Evolutionary conservation across 1,284 basidiomycete genomes (phyloP).

Genomic region (Leccinum pachyderme): DNA sequence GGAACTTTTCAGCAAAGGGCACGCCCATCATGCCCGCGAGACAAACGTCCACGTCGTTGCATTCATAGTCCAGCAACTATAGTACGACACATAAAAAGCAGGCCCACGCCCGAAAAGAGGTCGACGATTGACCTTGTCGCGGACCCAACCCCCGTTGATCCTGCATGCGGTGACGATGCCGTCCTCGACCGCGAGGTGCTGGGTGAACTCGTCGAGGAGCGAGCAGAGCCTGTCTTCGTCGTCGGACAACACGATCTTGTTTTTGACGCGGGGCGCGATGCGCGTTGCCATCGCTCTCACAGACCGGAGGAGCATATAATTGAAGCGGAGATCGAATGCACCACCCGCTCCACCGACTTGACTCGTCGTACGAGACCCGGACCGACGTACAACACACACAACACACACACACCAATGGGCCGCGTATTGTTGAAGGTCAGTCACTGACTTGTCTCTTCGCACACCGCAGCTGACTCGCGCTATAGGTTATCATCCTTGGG

Average conservation of each 20-base stretch:
- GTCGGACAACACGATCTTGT: conserved; percentile 50
- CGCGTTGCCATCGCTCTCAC: conserved; percentile 31
- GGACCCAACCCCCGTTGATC: conserved; percentile 95
- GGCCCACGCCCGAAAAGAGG: conserved; percentile 2
- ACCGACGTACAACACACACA: conserved; percentile 10
- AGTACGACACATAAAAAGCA: conserved; percentile 2
- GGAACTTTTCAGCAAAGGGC: conserved; percentile 83
- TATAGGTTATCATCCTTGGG: conserved; percentile 94
- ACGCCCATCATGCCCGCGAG: conserved; percentile 88
- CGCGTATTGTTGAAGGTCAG: conserved; percentile 95
- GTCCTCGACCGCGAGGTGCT: conserved; percentile 49
- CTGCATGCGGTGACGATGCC: conserved; percentile 67
- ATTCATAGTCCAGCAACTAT: conserved; percentile 81
- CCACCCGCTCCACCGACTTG: conserved; percentile 18
- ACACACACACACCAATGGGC: conserved; percentile 50
- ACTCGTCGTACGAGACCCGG: conserved; percentile 5
- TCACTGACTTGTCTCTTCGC: conserved; percentile 33
- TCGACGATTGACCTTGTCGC: conserved; percentile 81
- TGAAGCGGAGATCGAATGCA: conserved; percentile 27
- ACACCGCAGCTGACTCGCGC: conserved; percentile 11
- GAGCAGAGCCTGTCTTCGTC: conserved; percentile 58
- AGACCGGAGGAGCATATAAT: conserved; percentile 13
- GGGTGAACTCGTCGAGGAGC: conserved; percentile 68
- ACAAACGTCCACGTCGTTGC: conserved; percentile 94
- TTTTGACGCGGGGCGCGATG: conserved; percentile 30